Evolutionary conservation across 2,329 filamentous ascomycete species (phyloP), one percentile per base, ranked within the genome.

Genomic region (Clarireedia paspali): DNA sequence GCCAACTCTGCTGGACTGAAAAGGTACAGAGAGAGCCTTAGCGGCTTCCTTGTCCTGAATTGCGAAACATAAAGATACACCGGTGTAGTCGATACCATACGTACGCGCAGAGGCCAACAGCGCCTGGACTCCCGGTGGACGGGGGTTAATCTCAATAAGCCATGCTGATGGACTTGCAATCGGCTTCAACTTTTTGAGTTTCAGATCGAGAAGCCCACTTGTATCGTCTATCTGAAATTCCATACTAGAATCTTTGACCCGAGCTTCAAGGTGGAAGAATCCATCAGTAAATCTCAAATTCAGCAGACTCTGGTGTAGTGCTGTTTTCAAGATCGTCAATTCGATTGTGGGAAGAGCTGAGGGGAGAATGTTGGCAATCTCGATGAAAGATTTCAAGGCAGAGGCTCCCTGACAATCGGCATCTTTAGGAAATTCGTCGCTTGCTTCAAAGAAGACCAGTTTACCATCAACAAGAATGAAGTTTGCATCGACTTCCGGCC

Each of bases 251-350:
- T 63, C 57, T 27, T 59, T 10, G 2, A 68, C 53, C 12, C 67
- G 65, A 9, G 64, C 68, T 62, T 70, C 67, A 14, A 63, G 24
- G 52, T 70, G 67, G 50, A 64, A 68, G 17, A 68, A 50, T 3
- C 68, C 68, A 30, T 26, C 47, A 5, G 47, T 34, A 46, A 70
- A 66, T 4, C 67, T 67, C 9, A 66, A 34, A 15, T 56, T 27
- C 1, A 64, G 54, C 2, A 70, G 52, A 40, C 42, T 61, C n/a
- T 62, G 27, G 34, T 57, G 55, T n/a, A 70, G 38, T 6, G 54
- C 50, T 1, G 59, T 45, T 17, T 47, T 30, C 6, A 67, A 15
- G 4, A 63, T 23, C 15, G 56, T 50, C 12, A 50, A 39, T 45
- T 70, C 68, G 7, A 55, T 17, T 20, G 50, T 17, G 4, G 62